Base-by-base conservation (phyloP, 1,139 yeast species). In the Geotrichum histeridarum region DNA sequence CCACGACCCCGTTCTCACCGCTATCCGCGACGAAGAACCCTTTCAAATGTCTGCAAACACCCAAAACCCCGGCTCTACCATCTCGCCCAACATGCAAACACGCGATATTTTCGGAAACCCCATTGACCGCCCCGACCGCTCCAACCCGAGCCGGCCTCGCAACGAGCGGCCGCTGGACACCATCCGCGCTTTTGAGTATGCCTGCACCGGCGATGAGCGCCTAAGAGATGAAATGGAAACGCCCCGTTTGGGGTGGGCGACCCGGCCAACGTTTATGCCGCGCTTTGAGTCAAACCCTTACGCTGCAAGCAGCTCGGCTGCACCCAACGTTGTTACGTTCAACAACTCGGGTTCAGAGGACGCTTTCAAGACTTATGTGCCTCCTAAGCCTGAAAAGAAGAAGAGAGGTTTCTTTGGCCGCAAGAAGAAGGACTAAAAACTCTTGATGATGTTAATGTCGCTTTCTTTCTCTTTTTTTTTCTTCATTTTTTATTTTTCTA, bases 131-230 rank as follows among this genome's bases (percentile, higher is more conserved):
- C 87, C 95, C 6, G 99, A 93, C 69, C 77, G 85, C 63, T 87
- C 95, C 30, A 93, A 93, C 68, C 99, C 99, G 15, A 84, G 96
- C n/a, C 80, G 99, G 65, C 73, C 86, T 15, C 80, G 98, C 68
- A 90, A 90, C 70, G 99, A 93, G 73, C 81, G 99, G 63, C 99
- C 99, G 3, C 73, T 93, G 66, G 99, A 94, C 70, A 93, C 99
- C 1, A 90, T 93, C 64, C 77, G 97, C 61, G 80, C 87, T 5
- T 93, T 93, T 71, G 98, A 93, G 73, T 93, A 85, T 67, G 84
- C 96, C 36, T 88, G 93, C 60, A 86, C 96, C 4, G 97, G 97
- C 46, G 96, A 91, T 69, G 74, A 78, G 54, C 70, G 79, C 30
- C 84, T 86, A 73, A 79, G 84, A 54, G 93, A 87, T 57, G 90